These are phyloP conservation scores for Cyberlindnera amylophila DNA, from an alignment of 805 yeast species.

Conservation along the genomic window DNA sequence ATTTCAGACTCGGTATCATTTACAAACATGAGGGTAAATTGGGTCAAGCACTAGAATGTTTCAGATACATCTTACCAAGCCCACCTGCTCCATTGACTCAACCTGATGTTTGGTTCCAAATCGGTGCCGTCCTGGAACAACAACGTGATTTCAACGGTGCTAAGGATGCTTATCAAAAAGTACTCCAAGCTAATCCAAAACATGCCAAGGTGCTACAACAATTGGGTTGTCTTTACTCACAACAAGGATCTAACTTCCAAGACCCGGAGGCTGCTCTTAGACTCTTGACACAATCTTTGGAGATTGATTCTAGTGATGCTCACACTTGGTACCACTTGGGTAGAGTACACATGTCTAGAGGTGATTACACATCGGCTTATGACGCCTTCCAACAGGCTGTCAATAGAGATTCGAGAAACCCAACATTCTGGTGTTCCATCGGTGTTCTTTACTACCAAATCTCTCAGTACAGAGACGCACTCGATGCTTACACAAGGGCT, in stretches of 20 bases:
- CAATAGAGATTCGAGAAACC: conserved; percentile 92
- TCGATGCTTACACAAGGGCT: conserved; percentile 96
- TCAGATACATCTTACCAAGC: conserved; percentile 81
- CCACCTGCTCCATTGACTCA: conserved; percentile 97
- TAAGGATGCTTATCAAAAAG: conserved; percentile 92
- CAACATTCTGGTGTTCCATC: conserved; percentile 95
- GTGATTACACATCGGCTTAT: conserved; percentile 92
- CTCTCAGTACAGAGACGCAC: conserved; percentile 92
- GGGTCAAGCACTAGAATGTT: conserved; percentile 86
- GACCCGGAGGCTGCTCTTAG: conserved; percentile 82
- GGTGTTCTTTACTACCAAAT: conserved; percentile 97
- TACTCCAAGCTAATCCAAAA: conserved; percentile 80
- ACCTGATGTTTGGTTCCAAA: conserved; percentile 98
- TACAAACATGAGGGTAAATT: conserved; percentile 92
- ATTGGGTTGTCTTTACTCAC: conserved; percentile 90
- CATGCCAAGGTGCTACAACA: conserved; percentile 97
- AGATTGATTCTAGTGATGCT: conserved; percentile 86
- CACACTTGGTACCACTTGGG: conserved; percentile 97
- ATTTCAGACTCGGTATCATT: conserved; percentile 92
- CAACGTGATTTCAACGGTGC: conserved; percentile 90
- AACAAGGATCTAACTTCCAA: conserved; percentile 60
- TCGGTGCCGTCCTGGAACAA: conserved; percentile 92
- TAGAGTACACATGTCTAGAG: conserved; percentile 93
- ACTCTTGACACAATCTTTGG: conserved; percentile 81
- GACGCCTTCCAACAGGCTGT: conserved; percentile 99